These are phyloP conservation scores for Neurospora sp. DNA, from an alignment of 2,329 filamentous ascomycete species.

Conservation along the genomic window DNA sequence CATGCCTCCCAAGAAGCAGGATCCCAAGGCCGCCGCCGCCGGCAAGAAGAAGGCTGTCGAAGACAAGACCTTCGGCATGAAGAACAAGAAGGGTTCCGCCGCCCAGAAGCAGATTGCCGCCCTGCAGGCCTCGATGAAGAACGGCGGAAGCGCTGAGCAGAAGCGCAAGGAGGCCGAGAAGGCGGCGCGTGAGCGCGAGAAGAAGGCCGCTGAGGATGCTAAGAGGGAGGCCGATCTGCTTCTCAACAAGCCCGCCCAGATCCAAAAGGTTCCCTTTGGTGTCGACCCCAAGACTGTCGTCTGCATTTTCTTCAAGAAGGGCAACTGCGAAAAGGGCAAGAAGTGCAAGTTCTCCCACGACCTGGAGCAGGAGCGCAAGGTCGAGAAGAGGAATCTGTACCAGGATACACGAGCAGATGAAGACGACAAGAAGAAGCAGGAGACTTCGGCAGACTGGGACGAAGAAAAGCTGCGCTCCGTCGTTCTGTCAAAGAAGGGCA, in stretches of 20 bases:
- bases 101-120: constrained; percentile 88
- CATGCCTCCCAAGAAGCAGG: constrained; percentile 65
- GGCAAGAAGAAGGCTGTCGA: constrained; percentile 65
- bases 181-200: constrained; percentile 68
- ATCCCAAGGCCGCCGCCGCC: constrained; percentile 36
- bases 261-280: constrained; percentile 96
- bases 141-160: constrained; percentile 73
- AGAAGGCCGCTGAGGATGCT: constrained; percentile 79
- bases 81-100: constrained; percentile 94
- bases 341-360: constrained; percentile 99
- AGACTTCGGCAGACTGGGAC: constrained; percentile 95
- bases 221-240: constrained; percentile 71
- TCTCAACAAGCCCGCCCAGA: constrained; percentile 83
- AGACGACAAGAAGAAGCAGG: constrained; percentile 71
- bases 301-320: constrained; percentile 96
- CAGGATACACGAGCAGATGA: constrained; percentile 69
- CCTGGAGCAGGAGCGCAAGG: constrained; percentile 77
- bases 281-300: constrained; percentile 97
- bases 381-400: constrained; percentile 86
- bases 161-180: constrained; percentile 69
- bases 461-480: constrained; percentile 90
- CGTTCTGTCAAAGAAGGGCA: constrained; percentile 92
- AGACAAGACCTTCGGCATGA: constrained; percentile 99
- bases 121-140: constrained; percentile 62
- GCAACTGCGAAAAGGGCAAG: constrained; percentile 90